A percentile compares a stretch with the other conserved stretches of the same genome.
Conservation (phyloP, 371 early-diverging fungal genomes). For the Mucor ambiguus region DNA sequence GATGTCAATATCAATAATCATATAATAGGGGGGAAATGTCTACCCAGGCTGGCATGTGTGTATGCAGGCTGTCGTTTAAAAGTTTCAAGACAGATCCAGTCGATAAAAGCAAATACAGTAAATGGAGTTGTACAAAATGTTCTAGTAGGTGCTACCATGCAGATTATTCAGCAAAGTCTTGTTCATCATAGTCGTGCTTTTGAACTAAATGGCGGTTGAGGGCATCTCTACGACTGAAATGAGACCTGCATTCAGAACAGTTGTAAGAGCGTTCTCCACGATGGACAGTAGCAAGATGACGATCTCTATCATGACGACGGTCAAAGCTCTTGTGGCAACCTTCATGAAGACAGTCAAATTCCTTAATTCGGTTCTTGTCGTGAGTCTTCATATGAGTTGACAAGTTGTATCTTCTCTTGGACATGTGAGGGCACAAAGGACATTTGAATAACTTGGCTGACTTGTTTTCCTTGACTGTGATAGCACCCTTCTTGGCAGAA, state of each 20-base stretch:
- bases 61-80: constrained; percentile 4
- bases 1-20: constrained; percentile 7
- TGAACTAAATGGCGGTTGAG: constrained; percentile 43
- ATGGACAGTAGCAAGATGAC: constrained; percentile 71
- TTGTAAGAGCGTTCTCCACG: constrained; percentile 50
- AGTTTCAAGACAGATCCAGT: not conserved
- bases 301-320: constrained; percentile 70
- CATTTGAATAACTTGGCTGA: constrained; percentile 26
- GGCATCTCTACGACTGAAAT: constrained; percentile 70
- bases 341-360: constrained; percentile 49
- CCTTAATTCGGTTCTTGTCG: constrained; percentile 61
- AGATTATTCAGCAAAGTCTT: constrained; percentile 4
- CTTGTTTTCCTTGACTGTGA: not conserved
- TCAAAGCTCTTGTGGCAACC: constrained; percentile 58
- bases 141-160: not conserved
- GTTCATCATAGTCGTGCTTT: constrained; percentile 13
- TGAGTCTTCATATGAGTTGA: constrained; percentile 74
- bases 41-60: not conserved
- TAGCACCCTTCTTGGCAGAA: not conserved
- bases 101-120: not conserved
- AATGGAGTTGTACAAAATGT: not conserved
- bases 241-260: constrained; percentile 56
- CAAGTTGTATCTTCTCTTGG: constrained; percentile 72
- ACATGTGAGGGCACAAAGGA: constrained; percentile 54
- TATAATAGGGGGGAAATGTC: not conserved